These are phyloP conservation scores for Trichothecium sympodiale DNA, from an alignment of 2,329 filamentous ascomycete genomes.

Conservation along the genomic window DNA sequence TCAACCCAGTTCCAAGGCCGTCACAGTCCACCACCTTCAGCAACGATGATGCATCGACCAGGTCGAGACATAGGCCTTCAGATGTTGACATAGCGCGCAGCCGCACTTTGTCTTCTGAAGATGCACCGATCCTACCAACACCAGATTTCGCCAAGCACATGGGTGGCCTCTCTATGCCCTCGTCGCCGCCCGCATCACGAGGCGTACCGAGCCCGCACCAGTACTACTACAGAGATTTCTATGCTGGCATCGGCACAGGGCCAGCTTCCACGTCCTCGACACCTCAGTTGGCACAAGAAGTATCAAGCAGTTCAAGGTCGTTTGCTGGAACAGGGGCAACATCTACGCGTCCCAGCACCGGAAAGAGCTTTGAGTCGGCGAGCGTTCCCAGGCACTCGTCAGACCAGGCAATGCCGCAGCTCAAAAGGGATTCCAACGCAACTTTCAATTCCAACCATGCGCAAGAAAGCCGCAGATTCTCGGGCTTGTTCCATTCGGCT, in stretches of 20 bases:
- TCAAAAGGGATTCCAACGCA: constrained; percentile 43
- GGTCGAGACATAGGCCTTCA: constrained; percentile 31
- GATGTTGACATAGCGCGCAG: constrained; percentile 37
- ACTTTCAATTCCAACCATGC: constrained; percentile 37
- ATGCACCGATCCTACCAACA: constrained; percentile 50
- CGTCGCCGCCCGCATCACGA: constrained; percentile 37
- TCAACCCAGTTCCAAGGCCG: constrained; percentile 59
- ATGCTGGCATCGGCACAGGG: constrained; percentile 20
- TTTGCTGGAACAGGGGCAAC: constrained; percentile 25
- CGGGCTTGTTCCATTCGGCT: constrained; percentile 76
- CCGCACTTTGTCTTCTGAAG: constrained; percentile 51
- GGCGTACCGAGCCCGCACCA: constrained; percentile 37
- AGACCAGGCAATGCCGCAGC: constrained; percentile 37
- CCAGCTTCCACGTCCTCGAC: constrained; percentile 43
- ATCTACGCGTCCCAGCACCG: constrained; percentile 44
- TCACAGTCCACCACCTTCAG: constrained; percentile 49
- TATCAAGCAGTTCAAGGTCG: constrained; percentile 35
- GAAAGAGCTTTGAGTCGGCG: constrained; percentile 47
- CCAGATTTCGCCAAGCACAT: constrained; percentile 55
- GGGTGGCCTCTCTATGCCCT: constrained; percentile 57
- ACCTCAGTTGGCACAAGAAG: constrained; percentile 35
- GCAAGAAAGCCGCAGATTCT: constrained; percentile 46
- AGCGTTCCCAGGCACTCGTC: constrained; percentile 29
- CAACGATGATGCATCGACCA: constrained; percentile 31
- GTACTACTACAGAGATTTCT: constrained; percentile 46